Percentiles rank a stretch among this genome's conserved stretches.
Conservation (phyloP, 2,329 filamentous ascomycete genomes). For the Aspergillus phoenicis region DNA sequence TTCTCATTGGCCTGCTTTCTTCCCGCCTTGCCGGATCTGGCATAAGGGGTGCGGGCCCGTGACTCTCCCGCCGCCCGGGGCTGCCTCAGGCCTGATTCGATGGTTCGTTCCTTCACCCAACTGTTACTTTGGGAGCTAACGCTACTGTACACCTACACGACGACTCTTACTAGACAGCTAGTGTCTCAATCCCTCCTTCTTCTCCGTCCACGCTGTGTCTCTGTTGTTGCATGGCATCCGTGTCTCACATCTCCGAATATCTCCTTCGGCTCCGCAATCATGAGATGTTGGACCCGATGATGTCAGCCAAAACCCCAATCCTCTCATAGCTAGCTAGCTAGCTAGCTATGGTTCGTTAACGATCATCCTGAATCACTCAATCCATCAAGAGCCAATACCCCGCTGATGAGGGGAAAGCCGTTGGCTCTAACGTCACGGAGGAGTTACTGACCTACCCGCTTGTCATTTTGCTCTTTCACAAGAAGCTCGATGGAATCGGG, state of each 20-base stretch:
- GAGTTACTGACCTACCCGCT: not conserved
- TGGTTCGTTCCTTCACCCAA: not conserved
- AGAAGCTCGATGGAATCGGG: not conserved
- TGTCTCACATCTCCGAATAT: not conserved
- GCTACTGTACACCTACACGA: too few relatives aligned
- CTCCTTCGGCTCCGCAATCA: not conserved
- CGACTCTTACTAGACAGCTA: not conserved
- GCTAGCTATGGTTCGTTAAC: not conserved
- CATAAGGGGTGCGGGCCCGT: constrained; percentile 1
- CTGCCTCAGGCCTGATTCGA: constrained; percentile 3
- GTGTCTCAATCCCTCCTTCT: not conserved
- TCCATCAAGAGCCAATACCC: not conserved
- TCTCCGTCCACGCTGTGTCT: not conserved
- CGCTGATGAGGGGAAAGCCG: not conserved
- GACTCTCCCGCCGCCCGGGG: not conserved
- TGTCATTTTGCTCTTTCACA: not conserved
- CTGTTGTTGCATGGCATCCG: not conserved
- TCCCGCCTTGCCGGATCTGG: constrained; percentile 3
- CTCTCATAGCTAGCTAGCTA: not conserved
- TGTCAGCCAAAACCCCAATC: not conserved
- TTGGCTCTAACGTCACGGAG: not conserved
- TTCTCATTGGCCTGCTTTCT: not conserved
- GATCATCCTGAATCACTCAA: not conserved
- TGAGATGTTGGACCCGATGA: not conserved
- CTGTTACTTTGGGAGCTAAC: too few relatives aligned